Percentiles rank a stretch among this genome's conserved stretches.
These are phyloP conservation scores for Astragalus membranaceus DNA, from an alignment of 306 rosid genomes.

Conservation along the genomic window DNA sequence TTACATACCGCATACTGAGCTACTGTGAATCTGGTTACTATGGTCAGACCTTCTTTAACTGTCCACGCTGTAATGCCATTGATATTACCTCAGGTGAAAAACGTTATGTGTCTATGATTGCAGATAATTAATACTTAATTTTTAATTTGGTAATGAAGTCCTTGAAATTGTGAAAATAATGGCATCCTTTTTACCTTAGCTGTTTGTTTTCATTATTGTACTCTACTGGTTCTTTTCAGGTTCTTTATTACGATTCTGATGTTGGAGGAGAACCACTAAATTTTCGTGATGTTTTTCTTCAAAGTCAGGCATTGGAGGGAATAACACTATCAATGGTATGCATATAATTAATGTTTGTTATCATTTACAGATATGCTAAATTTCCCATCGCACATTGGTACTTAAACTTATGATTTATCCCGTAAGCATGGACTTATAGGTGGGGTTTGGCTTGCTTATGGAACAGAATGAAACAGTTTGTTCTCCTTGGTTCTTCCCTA, in stretches of 20 bases:
- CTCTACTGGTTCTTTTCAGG: conserved; percentile 32
- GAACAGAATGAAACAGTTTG: neutral
- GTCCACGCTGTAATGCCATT: neutral
- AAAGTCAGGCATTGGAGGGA: conserved; percentile 95
- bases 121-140: neutral
- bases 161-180: neutral
- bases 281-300: conserved; percentile 87
- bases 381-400: neutral
- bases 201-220: conserved; percentile 20
- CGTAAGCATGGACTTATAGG: neutral
- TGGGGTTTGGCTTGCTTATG: neutral
- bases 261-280: conserved; percentile 81
- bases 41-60: neutral
- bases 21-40: too few relatives aligned
- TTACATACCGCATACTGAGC: too few relatives aligned
- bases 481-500: neutral
- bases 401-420: neutral
- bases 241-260: conserved; percentile 77
- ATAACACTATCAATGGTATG: conserved; percentile 90
- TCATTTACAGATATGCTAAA: neutral
- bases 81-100: neutral
- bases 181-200: neutral
- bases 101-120: neutral
- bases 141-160: neutral
- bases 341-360: conserved; percentile 4